Base-by-base conservation (phyloP, 768 basidiomycete genomes). In the Cystobasidium tubakii region DNA sequence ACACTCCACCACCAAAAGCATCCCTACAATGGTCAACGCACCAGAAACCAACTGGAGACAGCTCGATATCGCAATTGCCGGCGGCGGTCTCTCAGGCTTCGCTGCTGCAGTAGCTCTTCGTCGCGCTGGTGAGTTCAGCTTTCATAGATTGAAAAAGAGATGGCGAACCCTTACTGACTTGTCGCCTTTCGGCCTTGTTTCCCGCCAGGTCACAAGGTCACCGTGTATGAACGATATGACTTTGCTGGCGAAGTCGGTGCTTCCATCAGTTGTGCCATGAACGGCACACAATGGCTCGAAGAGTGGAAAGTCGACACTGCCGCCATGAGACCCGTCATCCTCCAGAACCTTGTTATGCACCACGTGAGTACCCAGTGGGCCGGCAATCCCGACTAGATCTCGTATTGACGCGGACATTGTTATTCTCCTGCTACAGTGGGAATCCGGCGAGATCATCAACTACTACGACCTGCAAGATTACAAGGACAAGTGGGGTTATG, bases 231-330 rank as follows among this genome's bases (percentile, higher is more conserved):
- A 54, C 53, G 69, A 39, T 71, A 57, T 29, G 69, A 71, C 69
- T 71, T 31, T 36, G 69, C 69, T 19, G 25, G 54, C 12, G 69
- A 71, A 43, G 69, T 71, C 27, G 69, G 69, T 29, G 69, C 69
- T 29, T 71, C 69, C 15, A 74, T 66, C 63, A 33, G n/a, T 7
- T 66, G 73, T 27, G 62, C 64, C 31, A 74, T 65, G 73, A 74
- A 74, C 43, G 72, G 77, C 1, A 73, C 70, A 19, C 78, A 77
- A 62, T 79, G 79, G 78, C 75, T 78, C 31, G 67, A 70, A 23
- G 66, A 75, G 64, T 79, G 78, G 79, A 74, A 63, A 13, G 78
- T 79, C n/a, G 66, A 76, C 62, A 71, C 77, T 39, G 66, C 78
- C 9, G 75, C 73, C 12, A 77, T 73, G n/a, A 46, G 57, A 17